Percentiles rank a stretch among this genome's conserved stretches.
Conservation (phyloP, 257 asterid genomes). For the Euphrasia confusa region DNA sequence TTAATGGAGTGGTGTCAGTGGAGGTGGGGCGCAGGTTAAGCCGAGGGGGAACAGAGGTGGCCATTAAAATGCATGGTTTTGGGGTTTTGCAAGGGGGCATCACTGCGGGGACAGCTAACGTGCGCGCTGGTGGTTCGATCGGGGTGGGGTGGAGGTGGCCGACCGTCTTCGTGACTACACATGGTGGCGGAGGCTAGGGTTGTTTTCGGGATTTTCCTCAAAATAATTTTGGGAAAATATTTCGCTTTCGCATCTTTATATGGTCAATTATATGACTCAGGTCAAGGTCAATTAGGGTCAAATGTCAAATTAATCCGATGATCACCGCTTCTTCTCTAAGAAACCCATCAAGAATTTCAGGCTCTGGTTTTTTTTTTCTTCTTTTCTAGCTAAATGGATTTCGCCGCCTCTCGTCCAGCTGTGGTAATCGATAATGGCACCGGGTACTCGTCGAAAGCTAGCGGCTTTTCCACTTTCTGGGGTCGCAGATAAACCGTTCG, state of each 20-base stretch:
- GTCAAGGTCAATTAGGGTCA: no score
- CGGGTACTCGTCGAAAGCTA: constrained; percentile 43
- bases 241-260: no score
- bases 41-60: constrained; percentile 18
- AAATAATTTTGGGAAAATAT: no score
- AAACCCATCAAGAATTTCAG: constrained; percentile 46
- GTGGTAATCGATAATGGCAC: constrained; percentile 95
- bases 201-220: no score
- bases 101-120: constrained; percentile 58
- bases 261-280: no score
- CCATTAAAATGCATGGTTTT: constrained; percentile 39
- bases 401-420: constrained; percentile 78
- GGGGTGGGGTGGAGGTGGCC: no score
- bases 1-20: constrained; percentile 37
- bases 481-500: constrained; percentile 28
- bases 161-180: no score
- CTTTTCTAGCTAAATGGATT: constrained; percentile 49
- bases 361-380: constrained; percentile 25
- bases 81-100: constrained; percentile 32
- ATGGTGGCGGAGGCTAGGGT: no score
- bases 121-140: constrained; percentile 43
- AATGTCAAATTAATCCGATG: no score
- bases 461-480: not conserved
- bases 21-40: constrained; percentile 46
- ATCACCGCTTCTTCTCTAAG: constrained; percentile 25